A percentile compares a stretch with the other conserved stretches of the same genome.
These are phyloP conservation scores for Blakeslea trispora DNA, from an alignment of 371 early-diverging fungal genomes.

Conservation along the genomic window DNA sequence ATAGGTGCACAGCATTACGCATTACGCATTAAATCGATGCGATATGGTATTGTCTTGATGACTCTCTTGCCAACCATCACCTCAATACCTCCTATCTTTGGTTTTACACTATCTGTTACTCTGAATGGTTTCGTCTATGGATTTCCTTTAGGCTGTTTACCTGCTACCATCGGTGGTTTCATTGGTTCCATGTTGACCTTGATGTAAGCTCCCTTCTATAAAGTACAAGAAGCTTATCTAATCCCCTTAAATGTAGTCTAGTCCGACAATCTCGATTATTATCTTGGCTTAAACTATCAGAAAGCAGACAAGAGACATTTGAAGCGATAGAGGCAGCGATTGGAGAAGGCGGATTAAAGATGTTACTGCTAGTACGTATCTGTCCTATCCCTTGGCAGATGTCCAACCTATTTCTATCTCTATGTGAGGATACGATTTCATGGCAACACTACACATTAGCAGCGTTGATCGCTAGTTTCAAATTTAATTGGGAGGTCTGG, in stretches of 20 bases:
- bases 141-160: slow-evolving; percentile 7
- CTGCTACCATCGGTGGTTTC: slow-evolving; percentile 20
- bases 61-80: slow-evolving; percentile 3
- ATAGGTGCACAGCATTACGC: slow-evolving; percentile 30
- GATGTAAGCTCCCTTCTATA: slow-evolving; percentile 4
- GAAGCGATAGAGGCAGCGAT: slow-evolving; percentile 38
- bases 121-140: slow-evolving; percentile 42
- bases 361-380: slow-evolving; percentile 38
- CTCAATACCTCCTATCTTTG: slow-evolving; percentile 40
- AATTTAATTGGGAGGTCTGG: slow-evolving; percentile 41
- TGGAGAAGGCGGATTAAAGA: slow-evolving; percentile 38
- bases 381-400: slow-evolving; percentile 45
- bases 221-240: too few species aligned
- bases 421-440: slow-evolving; percentile 18
- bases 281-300: slow-evolving; percentile 26
- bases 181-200: slow-evolving; percentile 16
- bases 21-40: slow-evolving; percentile 23
- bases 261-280: slow-evolving; percentile 28
- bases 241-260: too few species aligned
- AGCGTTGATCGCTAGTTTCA: slow-evolving; percentile 29
- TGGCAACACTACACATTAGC: slow-evolving; percentile 20
- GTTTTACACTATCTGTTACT: slow-evolving; percentile 27
- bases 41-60: slow-evolving; percentile 20
- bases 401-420: slow-evolving; percentile 30
- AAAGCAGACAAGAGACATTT: slow-evolving; percentile 25